Evolutionary conservation across 2,329 filamentous ascomycete species (phyloP).

Genomic region (Colletotrichum sp.): DNA sequence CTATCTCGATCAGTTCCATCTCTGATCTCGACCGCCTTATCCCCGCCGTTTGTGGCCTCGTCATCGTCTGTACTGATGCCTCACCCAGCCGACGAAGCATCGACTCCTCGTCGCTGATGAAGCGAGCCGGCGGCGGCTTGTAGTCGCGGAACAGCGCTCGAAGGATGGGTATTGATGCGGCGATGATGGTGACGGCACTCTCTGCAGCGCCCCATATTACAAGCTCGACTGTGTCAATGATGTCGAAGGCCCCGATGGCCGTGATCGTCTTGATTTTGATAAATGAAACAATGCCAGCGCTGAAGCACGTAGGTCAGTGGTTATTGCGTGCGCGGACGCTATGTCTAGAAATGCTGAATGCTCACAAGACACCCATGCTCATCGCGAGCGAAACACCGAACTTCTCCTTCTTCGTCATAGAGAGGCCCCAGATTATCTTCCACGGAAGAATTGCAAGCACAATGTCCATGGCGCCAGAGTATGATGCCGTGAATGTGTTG

Average conservation of each 20-base stretch:
- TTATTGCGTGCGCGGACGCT: neutral
- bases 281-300: slow-evolving; percentile 35
- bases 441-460: slow-evolving; percentile 43
- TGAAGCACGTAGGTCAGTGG: slow-evolving; percentile 8
- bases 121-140: neutral
- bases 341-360: neutral
- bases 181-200: slow-evolving; percentile 32
- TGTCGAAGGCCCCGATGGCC: slow-evolving; percentile 23
- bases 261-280: slow-evolving; percentile 33
- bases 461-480: slow-evolving; percentile 43
- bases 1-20: neutral
- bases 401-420: slow-evolving; percentile 45
- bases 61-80: neutral
- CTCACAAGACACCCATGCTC: slow-evolving; percentile 48
- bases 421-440: slow-evolving; percentile 43
- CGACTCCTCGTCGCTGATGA: slow-evolving; percentile 10
- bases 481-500: slow-evolving; percentile 32
- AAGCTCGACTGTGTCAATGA: slow-evolving; percentile 25
- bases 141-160: slow-evolving; percentile 28
- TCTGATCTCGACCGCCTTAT: neutral
- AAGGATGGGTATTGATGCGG: slow-evolving; percentile 36
- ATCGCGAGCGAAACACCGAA: slow-evolving; percentile 43
- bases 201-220: slow-evolving; percentile 34
- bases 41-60: neutral
- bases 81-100: neutral